Base-by-base conservation (phyloP, 2,329 filamentous ascomycete species). In the Orbilia brochopaga region DNA sequence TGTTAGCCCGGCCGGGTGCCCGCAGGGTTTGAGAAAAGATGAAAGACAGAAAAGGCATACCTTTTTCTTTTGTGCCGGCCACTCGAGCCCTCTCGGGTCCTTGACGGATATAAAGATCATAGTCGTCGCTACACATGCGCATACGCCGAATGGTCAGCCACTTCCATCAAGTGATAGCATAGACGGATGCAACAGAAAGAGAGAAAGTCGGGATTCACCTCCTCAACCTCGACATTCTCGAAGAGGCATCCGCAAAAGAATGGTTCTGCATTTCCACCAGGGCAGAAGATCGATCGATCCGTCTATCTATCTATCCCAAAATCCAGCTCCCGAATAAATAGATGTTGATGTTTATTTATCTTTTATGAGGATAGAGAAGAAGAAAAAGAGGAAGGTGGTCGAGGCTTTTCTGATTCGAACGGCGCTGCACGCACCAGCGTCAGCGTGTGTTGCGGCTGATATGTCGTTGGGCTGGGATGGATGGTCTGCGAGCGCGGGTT, bases 61-160 rank as follows among this genome's bases (percentile, higher is more conserved):
- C 85, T 82, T 91, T 91, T 78, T 91, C 89, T 79, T 91, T 91
- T 75, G 87, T 87, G 74, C 88, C 83, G 48, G 87, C 85, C 61
- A 90, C 86, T 74, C 88, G 84, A 55, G 87, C 88, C 79, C 86
- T 83, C 74, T 84, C 82, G 58, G 89, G 89, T 77, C 88, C 83
- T 80, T 91, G 89, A 75, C 86, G 84, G 75, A 91, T 83, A 64
- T 78, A 80, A 74, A 89, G 81, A 69, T 82, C 80, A 79, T 86
- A 84, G 77, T 85, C 82, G 77, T 82, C 79, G 79, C 85, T 87
- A 79, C 21, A 35, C 37, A 24, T 13, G 19, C 13, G 27, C 76
- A 4, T 54, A 24, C 51, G n/a, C n/a, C n/a, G n/a, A n/a, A n/a
- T n/a, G n/a, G n/a, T n/a, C n/a, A n/a, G n/a, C n/a, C n/a, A n/a